Evolutionary conservation across 306 rosid genomes (phyloP), one percentile per base, ranked within the genome.

Genomic region (Casuarina equisetifolia): DNA sequence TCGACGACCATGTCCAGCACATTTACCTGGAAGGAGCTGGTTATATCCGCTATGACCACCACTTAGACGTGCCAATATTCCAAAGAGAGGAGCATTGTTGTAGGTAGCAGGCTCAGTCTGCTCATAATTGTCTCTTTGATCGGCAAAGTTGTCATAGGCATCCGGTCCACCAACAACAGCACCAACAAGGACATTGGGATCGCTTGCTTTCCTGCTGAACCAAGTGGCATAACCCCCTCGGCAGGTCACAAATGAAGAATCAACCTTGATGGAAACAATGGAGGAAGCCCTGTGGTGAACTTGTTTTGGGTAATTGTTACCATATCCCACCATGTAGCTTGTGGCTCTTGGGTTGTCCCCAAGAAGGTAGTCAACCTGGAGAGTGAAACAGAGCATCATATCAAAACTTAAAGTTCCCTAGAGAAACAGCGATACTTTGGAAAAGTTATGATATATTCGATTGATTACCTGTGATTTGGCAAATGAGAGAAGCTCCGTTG

Each of bases 31-130:
- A 69, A 92, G 94, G 74, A 95, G 99, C 88, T 92, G 99, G 82
- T 79, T 90, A 74, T 87, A 92, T 39, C 84, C 91, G 7, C 87
- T 78, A 53, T 80, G 91, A 49, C 97, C 98, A 3, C 89, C 89
- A 57, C 79, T 72, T 7, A 95, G 84, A 39, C 99, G 84, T 42
- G 99, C 97, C 74, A 95, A 87, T 74, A 91, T 83, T 46, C 99
- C 99, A 2, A 92, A 76, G 74, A 92, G 89, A 79, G 99, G 99
- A 86, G 99, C 99, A 85, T 95, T 95, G 89, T 95, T 95, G 85
- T 95, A 95, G 35, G 99, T 95, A 67, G 99, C 99, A 66, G 99
- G 99, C 71, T 95, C 99, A 3, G 99, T 95, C 76, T 95, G 99
- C 81, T 95, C 96, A 78, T 91, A 95, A 50, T 95, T 95, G 66